phyloP scores from a whole-genome alignment of 2,329 filamentous ascomycete genomes.

The Ophiostoma australiae region DNA sequence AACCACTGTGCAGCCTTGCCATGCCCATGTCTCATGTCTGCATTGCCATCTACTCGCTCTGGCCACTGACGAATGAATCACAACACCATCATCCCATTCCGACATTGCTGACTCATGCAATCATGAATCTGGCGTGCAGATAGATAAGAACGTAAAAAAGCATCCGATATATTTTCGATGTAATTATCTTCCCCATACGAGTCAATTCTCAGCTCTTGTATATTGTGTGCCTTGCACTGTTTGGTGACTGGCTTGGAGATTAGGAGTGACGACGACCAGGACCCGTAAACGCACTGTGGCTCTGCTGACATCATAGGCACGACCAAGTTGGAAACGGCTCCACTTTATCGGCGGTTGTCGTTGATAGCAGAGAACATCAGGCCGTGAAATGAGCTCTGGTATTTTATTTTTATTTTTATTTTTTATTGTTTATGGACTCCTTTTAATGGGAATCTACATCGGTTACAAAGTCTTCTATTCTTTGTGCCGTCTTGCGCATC shows the following conservation, averaged over 20 bases:
- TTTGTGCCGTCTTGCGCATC: too few relatives aligned
- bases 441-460: too few relatives aligned
- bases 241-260: neutral
- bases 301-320: slow-evolving; percentile 9
- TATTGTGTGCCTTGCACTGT: neutral
- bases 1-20: neutral
- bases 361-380: neutral
- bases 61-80: neutral
- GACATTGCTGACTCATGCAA: slow-evolving; percentile 4
- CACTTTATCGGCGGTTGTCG: neutral
- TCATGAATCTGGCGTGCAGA: neutral
- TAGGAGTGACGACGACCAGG: neutral
- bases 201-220: neutral
- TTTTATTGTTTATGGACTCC: neutral
- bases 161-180: neutral
- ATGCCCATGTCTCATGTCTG: neutral
- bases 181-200: neutral
- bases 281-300: neutral
- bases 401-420: neutral
- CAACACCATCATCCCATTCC: neutral
- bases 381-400: neutral
- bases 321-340: neutral
- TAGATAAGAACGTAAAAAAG: neutral
- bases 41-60: neutral
- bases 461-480: neutral